Conservation (phyloP, 345 rosid species). For the Punica granatum region DNA sequence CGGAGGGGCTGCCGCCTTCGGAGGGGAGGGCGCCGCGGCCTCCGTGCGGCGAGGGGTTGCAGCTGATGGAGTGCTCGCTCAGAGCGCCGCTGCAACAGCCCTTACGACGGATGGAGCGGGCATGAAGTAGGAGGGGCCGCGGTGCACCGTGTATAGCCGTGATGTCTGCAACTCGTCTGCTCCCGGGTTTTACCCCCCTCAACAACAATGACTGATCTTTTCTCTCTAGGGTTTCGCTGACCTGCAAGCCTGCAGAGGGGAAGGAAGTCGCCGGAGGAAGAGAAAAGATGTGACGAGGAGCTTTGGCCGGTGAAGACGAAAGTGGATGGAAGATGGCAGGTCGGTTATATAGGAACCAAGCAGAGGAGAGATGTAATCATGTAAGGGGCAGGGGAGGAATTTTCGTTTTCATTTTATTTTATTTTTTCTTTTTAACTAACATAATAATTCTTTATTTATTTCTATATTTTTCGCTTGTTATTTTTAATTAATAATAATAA, state of each 20-base stretch:
- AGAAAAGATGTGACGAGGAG: neutral
- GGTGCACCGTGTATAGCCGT: conserved; percentile 88
- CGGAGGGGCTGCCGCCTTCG: conserved; percentile 99
- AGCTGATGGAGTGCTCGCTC: conserved; percentile 31
- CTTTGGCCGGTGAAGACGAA: neutral
- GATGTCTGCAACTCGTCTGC: conserved; percentile 62
- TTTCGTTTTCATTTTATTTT: no score
- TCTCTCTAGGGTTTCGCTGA: neutral
- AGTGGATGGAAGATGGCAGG: neutral
- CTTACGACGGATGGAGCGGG: conserved; percentile 75
- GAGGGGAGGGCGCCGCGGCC: conserved; percentile 99
- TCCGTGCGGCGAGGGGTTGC: conserved; percentile 98
- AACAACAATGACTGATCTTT: neutral
- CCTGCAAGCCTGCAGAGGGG: neutral
- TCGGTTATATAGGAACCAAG: neutral
- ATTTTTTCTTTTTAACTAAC: no score
- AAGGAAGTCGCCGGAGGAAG: neutral
- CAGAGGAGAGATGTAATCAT: neutral
- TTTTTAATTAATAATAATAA: no score
- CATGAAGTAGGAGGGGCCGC: conserved; percentile 57
- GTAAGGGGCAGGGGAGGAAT: no score
- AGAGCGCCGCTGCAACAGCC: conserved; percentile 38
- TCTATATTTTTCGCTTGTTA: no score
- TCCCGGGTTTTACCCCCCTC: conserved; percentile 31
- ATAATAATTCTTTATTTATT: no score